phyloP scores from a whole-genome alignment of 192 early-diverging fungal genomes.

The Phycomyces blakesleeanus region DNA sequence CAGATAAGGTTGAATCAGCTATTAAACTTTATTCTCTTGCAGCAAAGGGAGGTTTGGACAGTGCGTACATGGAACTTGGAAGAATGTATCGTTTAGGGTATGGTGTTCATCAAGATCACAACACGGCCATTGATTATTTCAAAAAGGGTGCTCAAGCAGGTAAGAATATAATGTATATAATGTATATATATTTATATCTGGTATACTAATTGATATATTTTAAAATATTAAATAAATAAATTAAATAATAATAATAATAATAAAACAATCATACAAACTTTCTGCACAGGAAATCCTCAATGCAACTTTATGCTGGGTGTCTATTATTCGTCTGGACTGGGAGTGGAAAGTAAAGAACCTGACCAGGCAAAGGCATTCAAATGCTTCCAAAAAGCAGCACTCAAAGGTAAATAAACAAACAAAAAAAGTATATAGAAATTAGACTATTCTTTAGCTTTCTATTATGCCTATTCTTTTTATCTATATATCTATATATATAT shows the following conservation, averaged over 20 bases:
- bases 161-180: constrained; percentile 5
- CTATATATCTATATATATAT: no score
- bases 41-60: constrained; percentile 30
- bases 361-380: constrained; percentile 41
- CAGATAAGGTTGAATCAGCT: constrained; percentile 32
- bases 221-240: neutral
- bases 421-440: no score
- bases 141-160: constrained; percentile 26
- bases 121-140: constrained; percentile 30
- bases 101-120: constrained; percentile 37
- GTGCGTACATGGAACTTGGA: constrained; percentile 41
- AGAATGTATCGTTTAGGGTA: constrained; percentile 39
- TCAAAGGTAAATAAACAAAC: constrained; percentile 34
- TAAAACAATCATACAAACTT: no score
- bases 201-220: no score
- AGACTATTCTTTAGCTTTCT: no score
- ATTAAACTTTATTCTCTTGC: constrained; percentile 45
- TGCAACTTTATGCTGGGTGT: constrained; percentile 40
- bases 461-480: no score
- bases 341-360: constrained; percentile 10
- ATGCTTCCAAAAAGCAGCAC: constrained; percentile 46
- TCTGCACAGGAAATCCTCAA: constrained; percentile 20
- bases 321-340: constrained; percentile 22
- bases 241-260: no score
- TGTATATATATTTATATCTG: no score